Evolutionary conservation across 1,139 yeast species (phyloP), one percentile per base, ranked within the genome.

Genomic region (Spathaspora sp.): DNA sequence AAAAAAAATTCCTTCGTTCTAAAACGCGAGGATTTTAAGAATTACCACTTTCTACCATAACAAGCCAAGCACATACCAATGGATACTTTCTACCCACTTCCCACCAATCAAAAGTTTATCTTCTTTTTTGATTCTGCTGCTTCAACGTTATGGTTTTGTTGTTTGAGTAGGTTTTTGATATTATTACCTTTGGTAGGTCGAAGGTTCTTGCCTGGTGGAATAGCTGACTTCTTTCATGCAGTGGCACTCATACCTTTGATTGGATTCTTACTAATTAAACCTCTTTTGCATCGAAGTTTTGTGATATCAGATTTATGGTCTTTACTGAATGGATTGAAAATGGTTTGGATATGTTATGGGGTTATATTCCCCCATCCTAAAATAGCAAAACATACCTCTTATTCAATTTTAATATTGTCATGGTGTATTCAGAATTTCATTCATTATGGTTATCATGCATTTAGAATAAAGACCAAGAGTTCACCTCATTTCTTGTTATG

Each of bases 121-220:
- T 70, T 73, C 56, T 71, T 66, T 52, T 68, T 58, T 57, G 60
- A 74, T 49, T 52, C 63, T 1, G 67, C 63, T 7, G 59, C 79
- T 0, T 65, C 74, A 13, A 71, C 82, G 3, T 59, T 82, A 20
- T 81, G 82, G 80, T 59, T 71, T 34, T 76, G 84, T 43, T 74
- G 85, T 47, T 60, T 81, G 5, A 63, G 70, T 7, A 62, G 90
- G 43, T 73, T 82, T 52, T 47, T 73, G 11, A 63, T 82, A 2
- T 64, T 84, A 27, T 66, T 81, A 41, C 88, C 87, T 2, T 62
- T 84, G 23, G 88, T 82, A 7, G 87, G 89, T 1, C 63, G 80
- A 39, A 71, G 69, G 52, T 84, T 81, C 55, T 62, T 84, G 25
- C 85, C 89, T 1, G 88, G 85, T 7, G 89, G 89, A 1, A 81